These are phyloP conservation scores for Fusarium sarcochroum DNA, from an alignment of 2,329 filamentous ascomycete species.

Conservation along the genomic window DNA sequence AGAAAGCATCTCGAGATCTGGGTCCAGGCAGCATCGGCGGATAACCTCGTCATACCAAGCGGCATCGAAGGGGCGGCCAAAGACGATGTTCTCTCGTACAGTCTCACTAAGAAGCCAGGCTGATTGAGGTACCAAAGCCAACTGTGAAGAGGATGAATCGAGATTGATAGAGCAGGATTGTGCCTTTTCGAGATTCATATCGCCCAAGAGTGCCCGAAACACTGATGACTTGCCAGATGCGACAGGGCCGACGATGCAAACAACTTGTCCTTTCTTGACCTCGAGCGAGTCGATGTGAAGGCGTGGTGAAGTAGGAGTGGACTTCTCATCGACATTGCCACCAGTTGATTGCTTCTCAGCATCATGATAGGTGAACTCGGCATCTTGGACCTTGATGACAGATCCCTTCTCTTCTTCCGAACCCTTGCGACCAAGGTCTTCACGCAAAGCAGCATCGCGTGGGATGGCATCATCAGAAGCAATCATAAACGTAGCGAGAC, in stretches of 20 bases:
- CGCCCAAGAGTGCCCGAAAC: slow-evolving; percentile 14
- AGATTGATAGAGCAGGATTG: not conserved
- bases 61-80: slow-evolving; percentile 10
- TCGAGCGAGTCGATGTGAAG: slow-evolving; percentile 2
- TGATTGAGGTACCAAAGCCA: slow-evolving; percentile 19
- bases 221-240: slow-evolving; percentile 32
- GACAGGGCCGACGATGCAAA: slow-evolving; percentile 22
- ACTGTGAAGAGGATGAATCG: slow-evolving; percentile 1
- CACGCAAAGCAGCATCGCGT: not conserved
- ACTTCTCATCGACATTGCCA: not conserved
- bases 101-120: slow-evolving; percentile 33
- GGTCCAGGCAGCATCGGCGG: slow-evolving; percentile 19
- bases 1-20: slow-evolving; percentile 14
- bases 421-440: not conserved
- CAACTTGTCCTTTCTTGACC: slow-evolving; percentile 9
- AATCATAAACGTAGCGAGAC: slow-evolving; percentile 15
- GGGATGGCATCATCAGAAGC: slow-evolving; percentile 3
- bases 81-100: slow-evolving; percentile 25
- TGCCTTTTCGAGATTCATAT: slow-evolving; percentile 25
- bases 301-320: not conserved
- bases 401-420: not conserved
- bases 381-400: slow-evolving; percentile 14
- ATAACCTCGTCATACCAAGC: slow-evolving; percentile 32
- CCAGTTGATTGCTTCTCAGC: slow-evolving; percentile 1
- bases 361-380: slow-evolving; percentile 22